Percentiles rank a stretch among this genome's conserved stretches.
These are phyloP conservation scores for Ganoderma leucocontextum DNA, from an alignment of 1,284 basidiomycete species.

Conservation along the genomic window DNA sequence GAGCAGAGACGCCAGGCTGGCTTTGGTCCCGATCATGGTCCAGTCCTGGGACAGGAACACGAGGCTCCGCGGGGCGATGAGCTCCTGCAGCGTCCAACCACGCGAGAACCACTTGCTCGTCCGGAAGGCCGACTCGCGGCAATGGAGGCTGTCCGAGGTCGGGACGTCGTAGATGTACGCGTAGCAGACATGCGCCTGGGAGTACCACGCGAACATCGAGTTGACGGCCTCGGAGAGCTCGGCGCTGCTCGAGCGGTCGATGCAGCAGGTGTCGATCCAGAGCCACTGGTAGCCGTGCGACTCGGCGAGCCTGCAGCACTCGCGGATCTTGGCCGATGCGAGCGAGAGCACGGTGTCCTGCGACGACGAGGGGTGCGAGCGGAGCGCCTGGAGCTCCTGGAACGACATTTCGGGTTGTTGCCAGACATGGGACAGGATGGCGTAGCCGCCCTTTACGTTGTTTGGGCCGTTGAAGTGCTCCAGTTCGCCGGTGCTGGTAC, in stretches of 20 bases:
- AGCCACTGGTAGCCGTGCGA: conserved; percentile 30
- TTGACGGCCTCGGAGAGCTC: conserved; percentile 32
- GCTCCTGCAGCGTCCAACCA: conserved; percentile 32
- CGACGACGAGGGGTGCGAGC: background rate
- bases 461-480: conserved; percentile 25
- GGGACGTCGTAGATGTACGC: conserved; percentile 25
- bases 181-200: conserved; percentile 23
- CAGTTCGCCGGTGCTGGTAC: conserved; percentile 25
- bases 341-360: conserved; percentile 11
- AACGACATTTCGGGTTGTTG: conserved; percentile 28
- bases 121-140: conserved; percentile 14
- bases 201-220: conserved; percentile 30
- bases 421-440: conserved; percentile 32
- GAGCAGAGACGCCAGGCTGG: conserved; percentile 26
- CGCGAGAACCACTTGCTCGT: conserved; percentile 31
- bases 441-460: conserved; percentile 29
- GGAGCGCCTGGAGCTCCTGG: conserved; percentile 26
- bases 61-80: conserved; percentile 29
- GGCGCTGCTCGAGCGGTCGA: conserved; percentile 30
- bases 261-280: conserved; percentile 34
- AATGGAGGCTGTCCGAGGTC: conserved; percentile 1
- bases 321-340: conserved; percentile 23
- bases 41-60: conserved; percentile 29
- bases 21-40: conserved; percentile 28
- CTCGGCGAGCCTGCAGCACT: conserved; percentile 27